These are phyloP conservation scores for Colletotrichum nymphaeae DNA, from an alignment of 2,329 filamentous ascomycete genomes.

Conservation along the genomic window DNA sequence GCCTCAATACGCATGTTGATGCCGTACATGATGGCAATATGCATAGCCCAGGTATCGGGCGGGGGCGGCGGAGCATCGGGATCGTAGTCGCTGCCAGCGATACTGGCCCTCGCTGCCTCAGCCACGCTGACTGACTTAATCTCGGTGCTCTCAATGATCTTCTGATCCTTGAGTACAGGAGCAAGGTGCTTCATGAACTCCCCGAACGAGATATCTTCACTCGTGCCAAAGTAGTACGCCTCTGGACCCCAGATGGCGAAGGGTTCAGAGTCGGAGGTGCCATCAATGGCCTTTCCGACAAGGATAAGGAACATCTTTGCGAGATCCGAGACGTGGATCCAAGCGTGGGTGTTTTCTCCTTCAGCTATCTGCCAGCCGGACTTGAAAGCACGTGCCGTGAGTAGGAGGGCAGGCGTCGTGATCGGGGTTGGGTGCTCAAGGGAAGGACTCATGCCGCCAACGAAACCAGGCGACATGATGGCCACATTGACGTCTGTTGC, in stretches of 20 bases:
- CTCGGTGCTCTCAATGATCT: background rate
- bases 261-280: constrained; percentile 8
- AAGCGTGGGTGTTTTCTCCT: constrained; percentile 23
- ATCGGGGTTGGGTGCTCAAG: constrained; percentile 37
- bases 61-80: constrained; percentile 13
- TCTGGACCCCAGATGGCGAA: constrained; percentile 2
- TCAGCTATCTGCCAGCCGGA: constrained; percentile 24
- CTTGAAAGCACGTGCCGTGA: constrained; percentile 22
- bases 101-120: background rate
- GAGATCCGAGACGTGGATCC: constrained; percentile 23
- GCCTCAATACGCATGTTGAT: constrained; percentile 25
- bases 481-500: constrained; percentile 13
- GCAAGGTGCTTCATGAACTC: background rate
- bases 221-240: background rate
- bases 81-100: background rate
- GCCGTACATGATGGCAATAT: constrained; percentile 29
- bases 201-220: background rate
- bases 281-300: constrained; percentile 14
- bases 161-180: background rate
- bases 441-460: constrained; percentile 37
- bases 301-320: constrained; percentile 14
- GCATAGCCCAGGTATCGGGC: constrained; percentile 25
- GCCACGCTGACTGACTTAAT: background rate
- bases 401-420: constrained; percentile 30
- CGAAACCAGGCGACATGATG: constrained; percentile 34